Evolutionary conservation across 23 red algal genomes (phyloP), one percentile per base, ranked within the genome.

Genomic region (Gracilaria gracilis): DNA sequence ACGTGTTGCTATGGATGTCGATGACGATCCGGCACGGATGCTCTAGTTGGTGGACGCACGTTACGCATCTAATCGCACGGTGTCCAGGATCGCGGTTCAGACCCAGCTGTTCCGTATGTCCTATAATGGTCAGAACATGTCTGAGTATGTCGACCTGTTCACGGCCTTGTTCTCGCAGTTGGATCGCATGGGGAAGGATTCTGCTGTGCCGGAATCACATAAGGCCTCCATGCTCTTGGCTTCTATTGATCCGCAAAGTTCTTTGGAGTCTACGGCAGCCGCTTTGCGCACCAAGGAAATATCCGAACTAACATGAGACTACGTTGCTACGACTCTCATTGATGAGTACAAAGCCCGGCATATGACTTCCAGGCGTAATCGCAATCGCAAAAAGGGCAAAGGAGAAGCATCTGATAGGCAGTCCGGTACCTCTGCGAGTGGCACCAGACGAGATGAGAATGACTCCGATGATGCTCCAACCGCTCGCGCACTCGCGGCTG

Each of bases 51-150:
- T 86, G 34, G 54, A 71, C 71, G 82, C 82, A 33, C 54, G 11
- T 42, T 20, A 61, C 62, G 79, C 50, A 13, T 83, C 47, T 25
- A 83, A 83, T 61, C 79, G 79, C 50, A 83, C 31, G 24, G 82
- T 86, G 0, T 86, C 82, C 25, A 34, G 36, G 8, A 71, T 67
- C 19, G 23, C 82, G 0, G 17, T 86, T 46, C 61, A 86, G 38
- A 86, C 35, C 25, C 82, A 86, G 31, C 64, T 86, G 61, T 69
- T 69, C 42, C 27, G 61, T 36, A 86, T 69, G 61, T 47, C 37
- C 7, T 86, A 86, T 38, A 73, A 38, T 33, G 28, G 37, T 44
- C 82, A 86, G 49, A 69, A 86, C 37, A 86, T 86, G 82, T 86
- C 59, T 8, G 20, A 69, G 3, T 86, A 86, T 25, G 64, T 71